Percentiles rank a stretch among this genome's conserved stretches.
These are phyloP conservation scores for Macrophomina pseudophaseolina DNA, from an alignment of 2,329 filamentous ascomycete genomes.

Conservation along the genomic window DNA sequence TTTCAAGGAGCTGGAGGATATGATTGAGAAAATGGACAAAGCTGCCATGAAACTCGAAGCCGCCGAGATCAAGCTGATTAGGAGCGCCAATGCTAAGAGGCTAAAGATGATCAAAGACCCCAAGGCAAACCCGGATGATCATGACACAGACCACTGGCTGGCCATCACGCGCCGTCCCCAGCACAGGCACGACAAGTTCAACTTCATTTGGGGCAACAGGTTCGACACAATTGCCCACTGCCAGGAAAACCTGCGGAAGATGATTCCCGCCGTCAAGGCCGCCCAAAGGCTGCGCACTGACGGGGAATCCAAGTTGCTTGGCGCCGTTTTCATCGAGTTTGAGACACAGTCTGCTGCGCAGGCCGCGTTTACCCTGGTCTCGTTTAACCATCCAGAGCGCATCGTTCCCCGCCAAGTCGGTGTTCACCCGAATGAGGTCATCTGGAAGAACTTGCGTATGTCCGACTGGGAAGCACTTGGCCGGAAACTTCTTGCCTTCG, in stretches of 20 bases:
- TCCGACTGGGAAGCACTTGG: constrained; percentile 38
- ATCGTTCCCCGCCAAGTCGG: constrained; percentile 46
- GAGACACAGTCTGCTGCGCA: constrained; percentile 81
- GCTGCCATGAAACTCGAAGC: constrained; percentile 50
- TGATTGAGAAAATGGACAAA: constrained; percentile 52
- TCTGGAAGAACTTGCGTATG: constrained; percentile 54
- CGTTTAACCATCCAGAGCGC: constrained; percentile 68
- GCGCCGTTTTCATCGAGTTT: constrained; percentile 89
- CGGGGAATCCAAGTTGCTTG: constrained; percentile 69
- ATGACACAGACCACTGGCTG: constrained; percentile 34
- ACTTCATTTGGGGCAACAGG: constrained; percentile 49
- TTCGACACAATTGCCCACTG: constrained; percentile 83
- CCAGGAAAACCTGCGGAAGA: constrained; percentile 72
- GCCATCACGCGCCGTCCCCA: constrained; percentile 48
- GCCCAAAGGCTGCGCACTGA: constrained; percentile 70
- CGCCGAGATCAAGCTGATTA: constrained; percentile 51
- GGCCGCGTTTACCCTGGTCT: constrained; percentile 78
- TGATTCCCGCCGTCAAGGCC: constrained; percentile 72
- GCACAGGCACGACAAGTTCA: constrained; percentile 40
- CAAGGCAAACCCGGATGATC: constrained; percentile 31
- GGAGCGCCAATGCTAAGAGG: constrained; percentile 67
- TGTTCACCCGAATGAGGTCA: constrained; percentile 52
- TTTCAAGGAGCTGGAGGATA: constrained; percentile 49
- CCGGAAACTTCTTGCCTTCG: constrained; percentile 42
- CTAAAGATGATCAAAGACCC: constrained; percentile 67